Percentiles rank a stretch among this genome's conserved stretches.
These are phyloP conservation scores for Pleomassaria siparia DNA, from an alignment of 2,329 filamentous ascomycete species.

Conservation along the genomic window DNA sequence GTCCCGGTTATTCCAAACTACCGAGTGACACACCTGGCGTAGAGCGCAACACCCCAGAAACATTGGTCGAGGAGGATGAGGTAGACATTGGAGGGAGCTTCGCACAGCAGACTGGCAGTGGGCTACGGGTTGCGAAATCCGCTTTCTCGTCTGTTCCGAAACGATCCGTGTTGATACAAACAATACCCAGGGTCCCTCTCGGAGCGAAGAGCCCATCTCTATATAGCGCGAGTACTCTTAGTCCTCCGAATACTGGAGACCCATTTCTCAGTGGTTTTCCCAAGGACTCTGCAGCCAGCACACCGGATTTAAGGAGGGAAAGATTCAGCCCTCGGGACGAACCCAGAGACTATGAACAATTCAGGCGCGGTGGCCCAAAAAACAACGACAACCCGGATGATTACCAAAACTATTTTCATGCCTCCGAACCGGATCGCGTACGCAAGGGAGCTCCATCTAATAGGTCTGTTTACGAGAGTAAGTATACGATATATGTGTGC, in stretches of 20 bases:
- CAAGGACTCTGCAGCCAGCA: constrained; percentile 27
- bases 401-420: constrained; percentile 33
- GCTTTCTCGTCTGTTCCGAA: constrained; percentile 5
- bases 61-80: constrained; percentile 34
- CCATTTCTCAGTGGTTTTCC: constrained; percentile 32
- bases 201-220: constrained; percentile 21
- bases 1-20: constrained; percentile 40
- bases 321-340: constrained; percentile 29
- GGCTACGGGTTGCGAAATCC: constrained; percentile 39
- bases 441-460: constrained; percentile 30
- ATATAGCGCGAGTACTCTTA: constrained; percentile 22
- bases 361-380: constrained; percentile 25
- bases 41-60: constrained; percentile 30
- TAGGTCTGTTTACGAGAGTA: constrained; percentile 38
- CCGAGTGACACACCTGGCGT: constrained; percentile 37
- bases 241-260: constrained; percentile 31
- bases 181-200: constrained; percentile 22
- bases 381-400: constrained; percentile 23
- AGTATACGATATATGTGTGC: constrained; percentile 1
- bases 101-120: constrained; percentile 16
- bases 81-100: constrained; percentile 30
- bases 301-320: constrained; percentile 37
- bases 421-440: constrained; percentile 24
- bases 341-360: constrained; percentile 31
- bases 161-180: constrained; percentile 24